Conservation (phyloP, 129 eudicot species). For the Smallanthus sonchifolius region DNA sequence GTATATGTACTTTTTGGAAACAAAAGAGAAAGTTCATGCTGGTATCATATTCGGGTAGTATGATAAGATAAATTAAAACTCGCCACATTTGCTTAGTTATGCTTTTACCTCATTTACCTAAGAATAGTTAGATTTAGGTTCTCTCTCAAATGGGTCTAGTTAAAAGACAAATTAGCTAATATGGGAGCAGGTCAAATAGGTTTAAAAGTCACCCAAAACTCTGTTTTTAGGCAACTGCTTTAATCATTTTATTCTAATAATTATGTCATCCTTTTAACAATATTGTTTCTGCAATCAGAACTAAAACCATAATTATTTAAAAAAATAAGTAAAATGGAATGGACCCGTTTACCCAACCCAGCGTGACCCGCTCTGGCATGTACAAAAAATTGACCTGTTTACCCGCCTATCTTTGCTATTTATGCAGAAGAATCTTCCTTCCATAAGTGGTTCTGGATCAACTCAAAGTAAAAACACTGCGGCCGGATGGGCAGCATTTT, state of each 20-base stretch:
- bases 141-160: neutral
- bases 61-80: neutral
- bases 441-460: slow-evolving; percentile 65
- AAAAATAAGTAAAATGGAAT: neutral
- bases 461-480: slow-evolving; percentile 53
- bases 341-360: neutral
- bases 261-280: neutral
- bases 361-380: neutral
- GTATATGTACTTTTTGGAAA: neutral
- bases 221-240: neutral
- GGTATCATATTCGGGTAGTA: neutral
- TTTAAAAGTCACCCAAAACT: neutral
- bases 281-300: neutral
- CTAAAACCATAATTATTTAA: neutral
- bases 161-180: neutral
- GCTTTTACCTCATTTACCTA: neutral
- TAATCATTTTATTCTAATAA: neutral
- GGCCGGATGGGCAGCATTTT: slow-evolving; percentile 99
- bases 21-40: neutral
- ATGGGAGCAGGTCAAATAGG: neutral
- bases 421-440: slow-evolving; percentile 77
- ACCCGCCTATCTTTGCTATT: neutral
- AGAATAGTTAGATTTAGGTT: neutral
- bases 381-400: neutral
- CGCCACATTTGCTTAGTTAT: neutral